Conservation (phyloP, 2,329 filamentous ascomycete genomes). For the Cordyceps pruinosa region DNA sequence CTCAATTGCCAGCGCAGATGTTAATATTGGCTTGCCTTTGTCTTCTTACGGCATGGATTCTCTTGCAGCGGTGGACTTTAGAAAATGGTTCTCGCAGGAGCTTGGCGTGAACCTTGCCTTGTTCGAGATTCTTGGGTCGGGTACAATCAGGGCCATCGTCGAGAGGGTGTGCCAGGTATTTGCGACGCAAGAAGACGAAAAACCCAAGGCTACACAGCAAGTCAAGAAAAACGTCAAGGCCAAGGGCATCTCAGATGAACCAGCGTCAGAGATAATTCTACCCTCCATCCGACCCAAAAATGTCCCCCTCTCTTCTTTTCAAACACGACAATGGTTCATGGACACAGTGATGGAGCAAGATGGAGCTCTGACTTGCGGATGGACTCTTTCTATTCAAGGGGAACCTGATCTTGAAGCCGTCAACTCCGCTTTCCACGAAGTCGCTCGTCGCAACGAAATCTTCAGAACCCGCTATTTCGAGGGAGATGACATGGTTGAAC, state of each 20-base stretch:
- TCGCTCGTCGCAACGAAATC: neutral
- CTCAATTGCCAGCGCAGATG: neutral
- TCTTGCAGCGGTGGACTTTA: neutral
- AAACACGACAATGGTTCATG: conserved; percentile 5
- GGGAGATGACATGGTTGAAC: conserved; percentile 3
- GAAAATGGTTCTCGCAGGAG: conserved; percentile 5
- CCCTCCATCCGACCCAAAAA: neutral
- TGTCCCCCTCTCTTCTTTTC: neutral
- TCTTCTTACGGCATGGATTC: conserved; percentile 3
- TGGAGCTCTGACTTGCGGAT: neutral
- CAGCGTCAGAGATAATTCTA: neutral
- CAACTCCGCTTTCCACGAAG: neutral
- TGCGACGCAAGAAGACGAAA: neutral
- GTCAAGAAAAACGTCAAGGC: neutral
- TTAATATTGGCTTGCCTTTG: neutral
- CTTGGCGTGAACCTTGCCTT: neutral
- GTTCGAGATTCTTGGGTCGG: conserved; percentile 5
- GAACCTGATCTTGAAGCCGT: neutral
- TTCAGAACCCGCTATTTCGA: neutral
- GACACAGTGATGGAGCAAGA: neutral
- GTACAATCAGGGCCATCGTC: neutral
- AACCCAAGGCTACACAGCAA: neutral
- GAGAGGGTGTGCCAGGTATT: neutral
- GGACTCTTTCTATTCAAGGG: neutral
- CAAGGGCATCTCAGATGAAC: neutral